These are phyloP conservation scores for Lachnellula willkommii DNA, from an alignment of 2,329 filamentous ascomycete species.

Conservation along the genomic window DNA sequence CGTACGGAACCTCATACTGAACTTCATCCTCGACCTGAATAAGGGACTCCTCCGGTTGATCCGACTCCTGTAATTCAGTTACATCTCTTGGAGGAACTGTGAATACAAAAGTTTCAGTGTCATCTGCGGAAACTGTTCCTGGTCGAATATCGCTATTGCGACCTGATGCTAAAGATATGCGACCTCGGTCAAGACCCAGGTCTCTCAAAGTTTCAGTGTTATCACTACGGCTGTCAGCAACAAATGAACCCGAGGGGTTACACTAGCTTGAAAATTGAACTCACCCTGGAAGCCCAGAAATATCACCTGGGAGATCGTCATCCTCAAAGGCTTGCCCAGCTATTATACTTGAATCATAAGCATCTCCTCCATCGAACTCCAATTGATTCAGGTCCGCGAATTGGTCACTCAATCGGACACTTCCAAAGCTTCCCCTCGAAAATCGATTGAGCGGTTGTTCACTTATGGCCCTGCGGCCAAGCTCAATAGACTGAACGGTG, in stretches of 20 bases:
- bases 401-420: slow-evolving; percentile 49
- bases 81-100: slow-evolving; percentile 27
- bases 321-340: slow-evolving; percentile 18
- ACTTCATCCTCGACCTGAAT: not conserved
- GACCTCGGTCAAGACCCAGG: slow-evolving; percentile 12
- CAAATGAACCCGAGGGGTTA: not conserved
- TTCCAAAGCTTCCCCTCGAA: slow-evolving; percentile 45
- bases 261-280: not conserved
- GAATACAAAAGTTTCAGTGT: slow-evolving; percentile 31
- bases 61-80: slow-evolving; percentile 6
- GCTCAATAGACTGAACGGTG: slow-evolving; percentile 55
- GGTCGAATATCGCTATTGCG: slow-evolving; percentile 29
- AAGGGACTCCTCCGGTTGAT: not conserved
- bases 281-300: slow-evolving; percentile 16
- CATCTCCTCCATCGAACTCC: slow-evolving; percentile 16
- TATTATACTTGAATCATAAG: slow-evolving; percentile 28
- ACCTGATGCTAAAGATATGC: slow-evolving; percentile 18
- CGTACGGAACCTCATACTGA: not conserved
- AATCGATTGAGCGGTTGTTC: slow-evolving; percentile 42
- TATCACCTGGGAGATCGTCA: slow-evolving; percentile 15
- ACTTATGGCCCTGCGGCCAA: slow-evolving; percentile 48
- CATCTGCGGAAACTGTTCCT: slow-evolving; percentile 23
- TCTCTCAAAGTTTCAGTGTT: slow-evolving; percentile 21
- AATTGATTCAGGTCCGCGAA: slow-evolving; percentile 32
- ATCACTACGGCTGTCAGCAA: slow-evolving; percentile 16